Conservation (phyloP, 2,329 filamentous ascomycete genomes). For the Cladophialophora yegresii region DNA sequence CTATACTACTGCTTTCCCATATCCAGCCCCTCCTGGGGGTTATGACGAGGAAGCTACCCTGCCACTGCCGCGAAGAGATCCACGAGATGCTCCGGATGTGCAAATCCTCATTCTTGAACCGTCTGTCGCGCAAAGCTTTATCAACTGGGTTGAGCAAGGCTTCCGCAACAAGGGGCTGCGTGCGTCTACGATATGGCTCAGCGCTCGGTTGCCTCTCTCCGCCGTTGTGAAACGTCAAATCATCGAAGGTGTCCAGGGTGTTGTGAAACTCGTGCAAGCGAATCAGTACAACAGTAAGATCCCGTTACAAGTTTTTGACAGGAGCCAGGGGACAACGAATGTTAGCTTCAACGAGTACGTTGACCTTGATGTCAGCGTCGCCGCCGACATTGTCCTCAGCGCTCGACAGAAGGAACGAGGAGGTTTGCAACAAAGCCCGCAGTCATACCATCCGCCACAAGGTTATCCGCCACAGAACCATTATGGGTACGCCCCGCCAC, state of each 20-base stretch:
- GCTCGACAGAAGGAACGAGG: slow-evolving; percentile 57
- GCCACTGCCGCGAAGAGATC: slow-evolving; percentile 71
- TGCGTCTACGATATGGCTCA: slow-evolving; percentile 77
- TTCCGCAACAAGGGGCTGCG: slow-evolving; percentile 72
- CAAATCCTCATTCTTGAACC: slow-evolving; percentile 77
- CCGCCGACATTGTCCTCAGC: slow-evolving; percentile 76
- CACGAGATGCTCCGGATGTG: slow-evolving; percentile 80
- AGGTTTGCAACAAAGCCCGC: slow-evolving; percentile 39
- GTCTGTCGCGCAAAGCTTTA: slow-evolving; percentile 63
- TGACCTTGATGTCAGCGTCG: slow-evolving; percentile 74
- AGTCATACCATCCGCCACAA: slow-evolving; percentile 39
- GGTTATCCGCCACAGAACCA: slow-evolving; percentile 40
- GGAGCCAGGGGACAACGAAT: slow-evolving; percentile 70
- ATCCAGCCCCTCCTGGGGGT: slow-evolving; percentile 63
- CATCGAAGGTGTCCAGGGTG: slow-evolving; percentile 82
- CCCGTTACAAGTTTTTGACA: slow-evolving; percentile 81
- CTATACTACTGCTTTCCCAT: slow-evolving; percentile 62
- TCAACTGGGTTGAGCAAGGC: slow-evolving; percentile 75
- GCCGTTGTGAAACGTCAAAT: slow-evolving; percentile 83
- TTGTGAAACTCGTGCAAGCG: slow-evolving; percentile 71
- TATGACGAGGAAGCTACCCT: slow-evolving; percentile 63
- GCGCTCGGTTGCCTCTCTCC: slow-evolving; percentile 72
- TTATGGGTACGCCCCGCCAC: slow-evolving; percentile 35
- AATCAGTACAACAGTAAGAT: slow-evolving; percentile 73
- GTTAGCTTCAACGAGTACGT: slow-evolving; percentile 86